A percentile compares a stretch with the other conserved stretches of the same genome.
phyloP scores from a whole-genome alignment of 345 rosid species.

The Mercurialis annua region DNA sequence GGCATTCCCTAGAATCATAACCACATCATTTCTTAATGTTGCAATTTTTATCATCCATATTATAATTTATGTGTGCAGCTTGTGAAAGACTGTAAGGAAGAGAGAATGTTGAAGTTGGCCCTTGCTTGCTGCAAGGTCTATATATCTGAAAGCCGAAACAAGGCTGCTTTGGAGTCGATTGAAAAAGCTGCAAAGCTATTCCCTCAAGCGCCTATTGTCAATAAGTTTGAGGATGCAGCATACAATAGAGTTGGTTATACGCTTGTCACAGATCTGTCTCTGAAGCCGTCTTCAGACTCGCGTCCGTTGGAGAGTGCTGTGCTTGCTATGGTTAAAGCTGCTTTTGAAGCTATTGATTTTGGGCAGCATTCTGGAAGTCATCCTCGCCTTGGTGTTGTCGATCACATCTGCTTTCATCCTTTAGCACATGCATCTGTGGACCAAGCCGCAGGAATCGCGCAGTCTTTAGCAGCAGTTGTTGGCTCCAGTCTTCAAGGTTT shows the following conservation, averaged over 20 bases:
- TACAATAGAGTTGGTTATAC: conserved; percentile 88
- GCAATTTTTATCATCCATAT: conserved; percentile 10
- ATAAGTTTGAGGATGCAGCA: conserved; percentile 73
- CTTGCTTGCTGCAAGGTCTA: conserved; percentile 86
- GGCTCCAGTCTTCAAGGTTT: conserved; percentile 71
- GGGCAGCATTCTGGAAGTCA: conserved; percentile 72
- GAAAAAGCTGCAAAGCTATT: conserved; percentile 65
- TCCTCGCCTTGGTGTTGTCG: conserved; percentile 92
- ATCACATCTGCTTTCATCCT: conserved; percentile 90
- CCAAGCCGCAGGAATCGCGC: conserved; percentile 62
- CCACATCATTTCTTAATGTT: conserved; percentile 35
- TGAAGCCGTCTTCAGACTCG: conserved; percentile 25
- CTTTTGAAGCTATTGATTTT: conserved; percentile 57
- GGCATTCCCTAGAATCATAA: conserved; percentile 24
- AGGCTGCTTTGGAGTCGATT: conserved; percentile 57
- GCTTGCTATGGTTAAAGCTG: conserved; percentile 78
- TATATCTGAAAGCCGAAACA: conserved; percentile 75
- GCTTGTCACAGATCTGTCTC: conserved; percentile 51
- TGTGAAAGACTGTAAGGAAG: conserved; percentile 22
- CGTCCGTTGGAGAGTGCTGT: conserved; percentile 48
- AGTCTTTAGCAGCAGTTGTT: conserved; percentile 59
- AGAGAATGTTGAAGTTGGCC: conserved; percentile 57
- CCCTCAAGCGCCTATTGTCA: conserved; percentile 60
- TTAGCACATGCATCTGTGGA: conserved; percentile 53
- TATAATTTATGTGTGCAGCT: conserved; percentile 31